Evolutionary conservation across 257 asterid species (phyloP).

Genomic region (Haberlea rhodopensis): DNA sequence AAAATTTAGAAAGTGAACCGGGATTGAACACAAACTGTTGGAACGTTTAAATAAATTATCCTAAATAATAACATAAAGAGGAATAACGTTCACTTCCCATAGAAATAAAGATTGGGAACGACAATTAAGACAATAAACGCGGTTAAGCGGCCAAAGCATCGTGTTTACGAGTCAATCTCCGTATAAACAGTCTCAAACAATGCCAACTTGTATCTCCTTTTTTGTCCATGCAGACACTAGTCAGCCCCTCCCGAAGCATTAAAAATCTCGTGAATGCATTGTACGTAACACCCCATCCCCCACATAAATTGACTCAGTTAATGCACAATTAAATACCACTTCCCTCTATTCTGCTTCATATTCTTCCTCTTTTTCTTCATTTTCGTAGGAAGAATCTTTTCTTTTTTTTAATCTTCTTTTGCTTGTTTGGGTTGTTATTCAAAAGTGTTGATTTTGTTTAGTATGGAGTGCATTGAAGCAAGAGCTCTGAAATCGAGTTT

Average conservation of each 20-base stretch:
- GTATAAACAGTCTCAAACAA: not conserved
- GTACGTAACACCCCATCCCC: not conserved
- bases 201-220: not conserved
- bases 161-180: not conserved
- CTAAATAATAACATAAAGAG: no score
- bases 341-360: constrained; percentile 4
- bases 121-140: not conserved
- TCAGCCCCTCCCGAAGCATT: not conserved
- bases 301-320: not conserved
- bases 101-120: not conserved
- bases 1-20: no score
- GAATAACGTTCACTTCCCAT: no score
- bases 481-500: constrained; percentile 91
- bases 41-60: no score
- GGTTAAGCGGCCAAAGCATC: not conserved
- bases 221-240: no score
- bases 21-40: no score
- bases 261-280: constrained; percentile 3
- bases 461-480: constrained; percentile 87
- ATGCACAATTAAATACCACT: not conserved
- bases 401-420: not conserved
- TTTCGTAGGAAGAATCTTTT: not conserved
- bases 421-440: no score
- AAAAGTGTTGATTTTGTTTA: no score
- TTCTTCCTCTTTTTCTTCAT: constrained; percentile 25